A percentile compares a stretch with the other conserved stretches of the same genome.
These are phyloP conservation scores for Cantharellus cinnabarinus DNA, from an alignment of 768 basidiomycete genomes.

Conservation along the genomic window DNA sequence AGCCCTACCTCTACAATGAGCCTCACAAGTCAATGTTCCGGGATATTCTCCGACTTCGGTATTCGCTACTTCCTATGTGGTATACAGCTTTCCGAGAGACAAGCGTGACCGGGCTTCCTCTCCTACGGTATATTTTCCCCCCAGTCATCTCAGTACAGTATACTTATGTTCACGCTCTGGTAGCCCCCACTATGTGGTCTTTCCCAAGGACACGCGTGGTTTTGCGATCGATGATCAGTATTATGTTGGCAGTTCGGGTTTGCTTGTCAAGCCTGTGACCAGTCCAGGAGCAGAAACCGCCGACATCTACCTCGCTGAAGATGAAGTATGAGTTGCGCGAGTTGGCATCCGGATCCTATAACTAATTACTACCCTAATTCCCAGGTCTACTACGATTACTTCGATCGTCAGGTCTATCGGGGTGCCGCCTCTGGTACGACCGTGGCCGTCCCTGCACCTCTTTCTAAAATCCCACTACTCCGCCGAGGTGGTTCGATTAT, in stretches of 20 bases:
- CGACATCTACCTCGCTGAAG: conserved; percentile 68
- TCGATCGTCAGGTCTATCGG: conserved; percentile 45
- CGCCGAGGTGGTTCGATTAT: conserved; percentile 83
- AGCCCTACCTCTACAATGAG: conserved; percentile 81
- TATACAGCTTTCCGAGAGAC: conserved; percentile 94
- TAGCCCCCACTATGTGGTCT: conserved; percentile 89
- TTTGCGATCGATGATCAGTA: conserved; percentile 89
- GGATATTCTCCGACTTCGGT: conserved; percentile 60
- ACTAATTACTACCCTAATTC: neutral
- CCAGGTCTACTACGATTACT: conserved; percentile 90
- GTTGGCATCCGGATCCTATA: neutral
- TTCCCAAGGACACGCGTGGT: conserved; percentile 74
- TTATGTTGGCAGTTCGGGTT: conserved; percentile 70
- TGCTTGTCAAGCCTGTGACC: conserved; percentile 83
- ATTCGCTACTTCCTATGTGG: conserved; percentile 79
- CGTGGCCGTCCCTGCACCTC: conserved; percentile 58
- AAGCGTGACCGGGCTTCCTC: conserved; percentile 57
- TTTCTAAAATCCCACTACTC: conserved; percentile 66
- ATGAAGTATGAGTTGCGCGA: conserved; percentile 31
- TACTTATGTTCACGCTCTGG: neutral
- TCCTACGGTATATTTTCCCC: conserved; percentile 39
- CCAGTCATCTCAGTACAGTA: neutral
- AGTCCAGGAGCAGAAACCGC: conserved; percentile 45
- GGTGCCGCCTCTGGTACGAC: conserved; percentile 42
- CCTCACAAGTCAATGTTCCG: conserved; percentile 72